A percentile compares a stretch with the other conserved stretches of the same genome.
phyloP scores from a whole-genome alignment of 208 protist species.

The Plasmodiophora brassicae region DNA sequence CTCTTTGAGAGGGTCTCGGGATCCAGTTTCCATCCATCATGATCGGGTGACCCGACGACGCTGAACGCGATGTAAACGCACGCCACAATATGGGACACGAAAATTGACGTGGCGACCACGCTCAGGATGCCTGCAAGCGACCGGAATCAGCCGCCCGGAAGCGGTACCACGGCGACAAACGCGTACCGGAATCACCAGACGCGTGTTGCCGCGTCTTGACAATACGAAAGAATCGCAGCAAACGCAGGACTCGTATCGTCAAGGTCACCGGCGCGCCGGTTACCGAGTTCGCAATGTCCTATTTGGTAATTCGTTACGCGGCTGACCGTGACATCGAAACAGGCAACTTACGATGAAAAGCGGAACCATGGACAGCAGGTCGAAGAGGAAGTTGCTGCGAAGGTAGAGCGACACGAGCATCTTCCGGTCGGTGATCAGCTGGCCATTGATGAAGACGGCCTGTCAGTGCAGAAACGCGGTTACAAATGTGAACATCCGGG shows the following conservation, averaged over 20 bases:
- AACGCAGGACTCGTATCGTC: not conserved
- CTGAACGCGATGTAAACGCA: not conserved
- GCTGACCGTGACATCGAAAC: too few species aligned
- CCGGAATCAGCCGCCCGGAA: not conserved
- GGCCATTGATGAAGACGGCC: not conserved
- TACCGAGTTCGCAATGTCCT: too few species aligned
- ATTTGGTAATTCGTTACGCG: too few species aligned
- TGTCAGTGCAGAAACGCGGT: too few species aligned
- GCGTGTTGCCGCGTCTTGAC: not conserved
- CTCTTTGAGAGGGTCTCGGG: not conserved
- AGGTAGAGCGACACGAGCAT: not conserved
- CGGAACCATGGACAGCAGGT: not conserved
- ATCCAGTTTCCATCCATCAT: slow-evolving; percentile 15
- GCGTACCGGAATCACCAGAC: not conserved
- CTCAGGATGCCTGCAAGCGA: not conserved
- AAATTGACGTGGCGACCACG: not conserved
- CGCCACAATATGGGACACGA: not conserved
- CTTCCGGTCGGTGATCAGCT: slow-evolving; percentile 14
- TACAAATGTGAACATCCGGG: not conserved
- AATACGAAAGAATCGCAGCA: not conserved
- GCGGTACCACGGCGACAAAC: not conserved
- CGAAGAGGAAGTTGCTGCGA: not conserved
- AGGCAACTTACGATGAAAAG: not conserved
- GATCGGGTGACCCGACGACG: not conserved
- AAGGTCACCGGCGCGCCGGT: not conserved